Evolutionary conservation across 192 early-diverging fungal species (phyloP).

Genomic region (Umbelopsis ramanniana): DNA sequence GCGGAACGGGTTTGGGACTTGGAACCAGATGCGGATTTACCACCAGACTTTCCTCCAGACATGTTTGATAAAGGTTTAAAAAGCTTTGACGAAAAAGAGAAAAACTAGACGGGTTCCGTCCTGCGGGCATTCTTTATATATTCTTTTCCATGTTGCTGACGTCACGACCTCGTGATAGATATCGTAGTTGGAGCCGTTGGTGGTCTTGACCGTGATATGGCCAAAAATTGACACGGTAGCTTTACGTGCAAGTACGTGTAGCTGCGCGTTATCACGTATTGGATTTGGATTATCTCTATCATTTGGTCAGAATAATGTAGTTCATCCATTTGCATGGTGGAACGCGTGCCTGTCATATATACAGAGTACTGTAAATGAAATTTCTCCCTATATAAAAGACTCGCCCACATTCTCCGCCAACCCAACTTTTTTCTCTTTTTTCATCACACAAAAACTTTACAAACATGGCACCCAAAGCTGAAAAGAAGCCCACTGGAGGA

Average conservation of each 20-base stretch:
- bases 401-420: slow-evolving; percentile 16
- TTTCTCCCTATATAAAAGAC: slow-evolving; percentile 3
- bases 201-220: slow-evolving; percentile 5
- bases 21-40: slow-evolving; percentile 67
- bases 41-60: slow-evolving; percentile 77
- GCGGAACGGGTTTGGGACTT: slow-evolving; percentile 75
- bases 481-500: slow-evolving; percentile 51
- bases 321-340: not conserved
- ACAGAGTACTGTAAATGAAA: slow-evolving; percentile 15
- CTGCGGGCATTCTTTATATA: slow-evolving; percentile 14
- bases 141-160: not conserved
- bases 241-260: slow-evolving; percentile 16
- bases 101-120: slow-evolving; percentile 19
- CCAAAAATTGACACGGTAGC: not conserved
- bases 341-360: not conserved
- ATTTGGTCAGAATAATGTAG: not conserved
- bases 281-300: not conserved
- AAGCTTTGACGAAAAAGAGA: slow-evolving; percentile 26
- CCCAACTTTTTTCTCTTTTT: slow-evolving; percentile 35
- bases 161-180: slow-evolving; percentile 11
- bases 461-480: slow-evolving; percentile 49
- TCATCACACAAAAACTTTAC: slow-evolving; percentile 21
- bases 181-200: not conserved
- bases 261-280: slow-evolving; percentile 18
- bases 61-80: slow-evolving; percentile 41